Evolutionary conservation across 495 filamentous ascomycete species (phyloP), one percentile per base, ranked within the genome.

Genomic region (Penicillium parvum): DNA sequence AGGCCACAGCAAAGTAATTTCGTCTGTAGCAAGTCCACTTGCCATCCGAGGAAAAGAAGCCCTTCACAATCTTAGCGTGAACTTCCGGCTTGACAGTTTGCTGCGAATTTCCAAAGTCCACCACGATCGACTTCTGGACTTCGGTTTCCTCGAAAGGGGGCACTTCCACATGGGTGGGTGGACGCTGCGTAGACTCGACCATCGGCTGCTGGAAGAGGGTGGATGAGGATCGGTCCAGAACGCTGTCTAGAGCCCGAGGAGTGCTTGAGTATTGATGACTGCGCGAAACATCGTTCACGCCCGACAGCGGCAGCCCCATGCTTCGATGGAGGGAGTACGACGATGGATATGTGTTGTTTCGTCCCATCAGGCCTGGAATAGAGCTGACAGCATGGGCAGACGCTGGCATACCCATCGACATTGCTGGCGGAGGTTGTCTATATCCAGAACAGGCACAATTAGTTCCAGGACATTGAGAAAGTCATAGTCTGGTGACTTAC

Each of bases 11-110:
- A 60, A 97, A 95, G 63, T 97, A 97, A 63, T 97, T 97, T 27
- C 91, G 76, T 36, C 91, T 75, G 57, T 97, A 97, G 65, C 91
- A 97, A 0, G 91, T 97, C 91, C 91, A 97, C 45, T 92, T 87
- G 10, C 78, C 74, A 42, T 96, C 91, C 3, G 77, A 77, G 28
- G 83, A 72, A 61, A 96, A 96, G 69, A 95, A 95, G 1, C 90
- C 90, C 56, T 95, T 94, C 56, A 94, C 89, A 43, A 96, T 90
- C 51, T 85, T 83, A 5, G 87, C 88, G 37, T 83, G 74, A 48
- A 97, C 87, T 18, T 89, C 85, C 4, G 86, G 77, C 43, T 78
- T 83, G 40, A 95, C 75, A 4, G 69, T 65, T 5, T 79, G 76
- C 36, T 58, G 52, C 8, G 47, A 36, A 5, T 39, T 45, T 35